Base-by-base conservation (phyloP, 106 monocot genomes). In the Posidonia australis region DNA sequence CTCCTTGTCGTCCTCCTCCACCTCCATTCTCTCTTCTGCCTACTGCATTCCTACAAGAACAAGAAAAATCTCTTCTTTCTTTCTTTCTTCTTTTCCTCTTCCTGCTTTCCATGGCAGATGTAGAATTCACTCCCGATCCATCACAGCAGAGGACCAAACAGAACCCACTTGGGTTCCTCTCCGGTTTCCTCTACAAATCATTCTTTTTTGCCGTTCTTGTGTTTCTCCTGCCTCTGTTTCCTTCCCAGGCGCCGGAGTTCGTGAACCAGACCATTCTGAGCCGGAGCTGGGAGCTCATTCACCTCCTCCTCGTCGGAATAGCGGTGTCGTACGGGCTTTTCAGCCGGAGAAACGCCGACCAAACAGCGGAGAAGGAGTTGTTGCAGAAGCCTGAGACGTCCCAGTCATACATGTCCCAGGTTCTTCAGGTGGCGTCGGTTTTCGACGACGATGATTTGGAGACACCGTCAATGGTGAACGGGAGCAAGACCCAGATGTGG, bases 271-370 rank as follows among this genome's bases (percentile, higher is more conserved):
- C 82, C 54, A 57, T 87, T 69, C 45, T 81, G 48, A 76, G 69
- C 71, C 51, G 77, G 36, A 54, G 36, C 48, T 87, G 87, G 87
- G 92, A 92, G 76, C 81, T 92, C 46, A 62, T 92, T 51, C 87
- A 84, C 67, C 87, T 92, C 43, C 77, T 92, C 63, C 30, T 92
- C 41, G 84, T 92, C 56, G 92, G 92, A 44, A 80, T 92, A 69
- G 82, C 87, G 32, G 71, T 92, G 26, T 87, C 92, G 31, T 92
- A 87, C 68, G 92, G 92, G 20, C 80, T 92, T 21, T 92, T 87
- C 80, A 80, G 87, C 80, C 72, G 70, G 23, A 67, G 76, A 22
- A 87, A 82, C 78, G 30, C 68, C 44, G 84, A 77, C 49, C 31
- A 27, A 0, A 72, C 67, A 2, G 42, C 42, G 13, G 77, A 70